A percentile compares a stretch with the other conserved stretches of the same genome.
Evolutionary conservation across 1,139 yeast genomes (phyloP).

Genomic region (Candida sojae): DNA sequence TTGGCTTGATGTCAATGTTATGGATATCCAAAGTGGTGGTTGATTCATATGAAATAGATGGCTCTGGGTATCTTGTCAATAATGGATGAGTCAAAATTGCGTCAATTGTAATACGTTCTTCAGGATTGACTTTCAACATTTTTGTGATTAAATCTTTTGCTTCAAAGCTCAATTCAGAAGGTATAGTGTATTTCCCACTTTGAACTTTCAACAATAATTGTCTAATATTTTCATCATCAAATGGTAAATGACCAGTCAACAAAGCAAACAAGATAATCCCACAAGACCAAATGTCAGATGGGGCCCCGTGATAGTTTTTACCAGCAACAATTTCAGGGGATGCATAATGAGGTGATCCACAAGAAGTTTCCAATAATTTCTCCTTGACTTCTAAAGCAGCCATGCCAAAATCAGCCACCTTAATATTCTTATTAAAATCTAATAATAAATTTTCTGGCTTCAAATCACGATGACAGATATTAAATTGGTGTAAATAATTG

Average conservation of each 20-base stretch:
- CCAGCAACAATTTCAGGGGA: conserved; percentile 98
- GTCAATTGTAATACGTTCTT: conserved; percentile 70
- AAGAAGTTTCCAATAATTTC: conserved; percentile 84
- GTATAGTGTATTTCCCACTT: conserved; percentile 84
- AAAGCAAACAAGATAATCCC: conserved; percentile 93
- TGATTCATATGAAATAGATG: conserved; percentile 18
- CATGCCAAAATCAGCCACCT: conserved; percentile 99
- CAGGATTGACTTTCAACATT: conserved; percentile 83
- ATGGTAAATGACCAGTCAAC: conserved; percentile 92
- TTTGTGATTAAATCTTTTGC: conserved; percentile 83
- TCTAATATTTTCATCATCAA: conserved; percentile 94
- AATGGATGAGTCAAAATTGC: conserved; percentile 80
- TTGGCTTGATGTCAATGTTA: conserved; percentile 44
- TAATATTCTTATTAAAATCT: conserved; percentile 85
- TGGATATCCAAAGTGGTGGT: conserved; percentile 23
- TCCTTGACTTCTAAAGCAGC: conserved; percentile 95
- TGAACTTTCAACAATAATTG: conserved; percentile 85
- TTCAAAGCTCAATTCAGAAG: conserved; percentile 72
- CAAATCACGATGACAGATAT: conserved; percentile 92
- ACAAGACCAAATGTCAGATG: conserved; percentile 98
- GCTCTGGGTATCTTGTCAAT: conserved; percentile 66
- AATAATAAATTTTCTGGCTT: conserved; percentile 91
- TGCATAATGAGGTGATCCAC: conserved; percentile 99
- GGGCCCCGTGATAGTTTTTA: conserved; percentile 91
- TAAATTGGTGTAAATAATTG: conserved; percentile 88